Base-by-base conservation (phyloP, 140 eudicot genomes). In the Cichorium intybus region DNA sequence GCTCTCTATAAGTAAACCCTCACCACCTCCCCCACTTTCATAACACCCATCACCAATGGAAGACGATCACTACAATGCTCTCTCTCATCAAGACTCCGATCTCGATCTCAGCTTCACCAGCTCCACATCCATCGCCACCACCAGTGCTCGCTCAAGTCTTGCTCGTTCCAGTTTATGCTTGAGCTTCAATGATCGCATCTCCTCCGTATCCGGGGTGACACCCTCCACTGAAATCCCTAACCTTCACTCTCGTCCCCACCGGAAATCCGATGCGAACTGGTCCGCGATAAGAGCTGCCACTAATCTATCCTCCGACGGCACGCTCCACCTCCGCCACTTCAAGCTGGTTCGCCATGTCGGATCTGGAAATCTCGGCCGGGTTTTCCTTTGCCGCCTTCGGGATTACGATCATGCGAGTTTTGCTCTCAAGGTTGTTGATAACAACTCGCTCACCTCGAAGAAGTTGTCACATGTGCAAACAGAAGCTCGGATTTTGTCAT, bases 321-420 rank as follows among this genome's bases (percentile, higher is more conserved):
- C 72, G 9, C 79, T 84, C 56, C 97, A 87, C 65, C 90, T 92
- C 74, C 87, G 90, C 78, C 98, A 92, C 66, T 81, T 92, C 34
- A 92, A 92, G 66, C 96, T 92, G 59, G 50, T 85, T 51, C 91
- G 96, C 66, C 92, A 79, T 56, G 82, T 92, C 41, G 98, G 98
- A 66, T 63, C 96, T 41, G 98, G 98, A 0, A 83, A 92, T 56
- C 96, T 92, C 64, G 98, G 96, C 56, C 85, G 96, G 3, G 98
- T 92, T 21, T 92, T 92, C 74, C 79, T 80, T 1, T 90, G 98
- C 76, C 84, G 92, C 4, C 77, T 92, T 6, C 87, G 95, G 0
- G 96, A 92, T 69, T 60, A 83, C 57, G 92, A 87, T 50, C 88
- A 91, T 75, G 87, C 96, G 3, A 75, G 66, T 50, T 92, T 92